A percentile compares a stretch with the other conserved stretches of the same genome.
phyloP scores from a whole-genome alignment of 768 basidiomycete species.

The Hemileccinum impolitum region DNA sequence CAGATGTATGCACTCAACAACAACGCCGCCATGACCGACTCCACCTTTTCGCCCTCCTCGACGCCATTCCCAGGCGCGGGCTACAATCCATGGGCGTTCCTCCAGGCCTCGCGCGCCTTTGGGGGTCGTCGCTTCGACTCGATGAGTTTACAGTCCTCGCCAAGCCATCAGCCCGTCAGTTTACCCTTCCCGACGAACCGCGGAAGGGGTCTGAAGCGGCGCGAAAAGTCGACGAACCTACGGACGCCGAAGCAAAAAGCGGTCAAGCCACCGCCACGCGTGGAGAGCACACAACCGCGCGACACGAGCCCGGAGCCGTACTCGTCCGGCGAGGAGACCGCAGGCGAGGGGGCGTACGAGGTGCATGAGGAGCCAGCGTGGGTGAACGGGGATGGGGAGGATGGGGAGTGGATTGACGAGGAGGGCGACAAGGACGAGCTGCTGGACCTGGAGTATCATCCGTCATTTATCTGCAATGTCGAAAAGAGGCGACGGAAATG shows the following conservation, averaged over 20 bases:
- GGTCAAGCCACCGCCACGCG: constrained; percentile 68
- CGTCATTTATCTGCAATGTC: constrained; percentile 59
- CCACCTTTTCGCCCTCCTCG: constrained; percentile 71
- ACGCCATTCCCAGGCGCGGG: constrained; percentile 66
- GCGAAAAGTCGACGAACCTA: constrained; percentile 38
- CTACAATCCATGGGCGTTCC: constrained; percentile 73
- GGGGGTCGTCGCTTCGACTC: constrained; percentile 42
- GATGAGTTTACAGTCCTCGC: constrained; percentile 54
- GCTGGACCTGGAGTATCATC: constrained; percentile 74
- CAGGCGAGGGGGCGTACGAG: constrained; percentile 53
- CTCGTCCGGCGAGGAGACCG: constrained; percentile 75
- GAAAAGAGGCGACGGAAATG: constrained; percentile 69
- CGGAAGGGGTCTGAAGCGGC: constrained; percentile 45
- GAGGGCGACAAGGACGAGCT: constrained; percentile 69
- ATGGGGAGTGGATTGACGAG: constrained; percentile 71
- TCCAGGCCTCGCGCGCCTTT: constrained; percentile 53
- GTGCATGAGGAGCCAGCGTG: constrained; percentile 40
- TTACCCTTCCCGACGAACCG: constrained; percentile 50
- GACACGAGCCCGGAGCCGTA: constrained; percentile 79
- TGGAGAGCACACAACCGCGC: constrained; percentile 79
- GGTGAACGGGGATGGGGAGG: constrained; percentile 27
- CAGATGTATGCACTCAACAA: constrained; percentile 75
- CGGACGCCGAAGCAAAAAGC: constrained; percentile 28
- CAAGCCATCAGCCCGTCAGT: constrained; percentile 31
- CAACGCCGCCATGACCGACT: constrained; percentile 60